These are phyloP conservation scores for Nannochloris sp. DNA, from an alignment of 139 green algal species.

Conservation along the genomic window DNA sequence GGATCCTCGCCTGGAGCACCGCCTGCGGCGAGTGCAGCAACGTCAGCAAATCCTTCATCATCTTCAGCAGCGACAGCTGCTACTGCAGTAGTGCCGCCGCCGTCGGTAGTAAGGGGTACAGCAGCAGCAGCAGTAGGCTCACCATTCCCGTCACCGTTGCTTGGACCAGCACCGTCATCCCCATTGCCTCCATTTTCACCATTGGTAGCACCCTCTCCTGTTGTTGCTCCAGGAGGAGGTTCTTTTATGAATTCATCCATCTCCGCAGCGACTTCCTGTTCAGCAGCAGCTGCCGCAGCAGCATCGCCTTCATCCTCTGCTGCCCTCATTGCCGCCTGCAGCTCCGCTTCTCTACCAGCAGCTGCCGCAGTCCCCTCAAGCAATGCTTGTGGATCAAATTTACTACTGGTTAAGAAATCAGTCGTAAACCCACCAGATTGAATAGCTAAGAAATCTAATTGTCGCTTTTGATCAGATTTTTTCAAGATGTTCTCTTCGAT, in stretches of 20 bases:
- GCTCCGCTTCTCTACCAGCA: background rate
- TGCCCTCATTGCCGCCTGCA: constrained; percentile 44
- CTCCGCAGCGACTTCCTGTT: constrained; percentile 46
- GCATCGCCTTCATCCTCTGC: constrained; percentile 76
- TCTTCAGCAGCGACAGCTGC: constrained; percentile 13
- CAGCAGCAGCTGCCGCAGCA: constrained; percentile 42
- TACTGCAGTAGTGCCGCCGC: background rate
- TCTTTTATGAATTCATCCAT: constrained; percentile 50
- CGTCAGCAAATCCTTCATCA: constrained; percentile 39
- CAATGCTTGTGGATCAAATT: constrained; percentile 40
- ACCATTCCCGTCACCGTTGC: background rate
- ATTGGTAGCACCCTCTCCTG: background rate
- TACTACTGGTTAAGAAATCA: constrained; percentile 52
- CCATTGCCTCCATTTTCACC: constrained; percentile 18
- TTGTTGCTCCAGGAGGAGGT: constrained; percentile 1
- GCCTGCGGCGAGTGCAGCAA: constrained; percentile 20
- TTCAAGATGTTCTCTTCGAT: constrained; percentile 98
- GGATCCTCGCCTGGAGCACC: constrained; percentile 11
- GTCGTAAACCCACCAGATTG: constrained; percentile 85
- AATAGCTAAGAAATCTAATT: constrained; percentile 95
- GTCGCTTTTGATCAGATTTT: constrained; percentile 94
- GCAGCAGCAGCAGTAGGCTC: background rate
- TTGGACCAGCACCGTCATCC: background rate
- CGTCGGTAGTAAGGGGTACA: background rate
- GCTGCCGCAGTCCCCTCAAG: constrained; percentile 10